Conservation (phyloP, 768 basidiomycete genomes). For the Hortiboletus campestris region DNA sequence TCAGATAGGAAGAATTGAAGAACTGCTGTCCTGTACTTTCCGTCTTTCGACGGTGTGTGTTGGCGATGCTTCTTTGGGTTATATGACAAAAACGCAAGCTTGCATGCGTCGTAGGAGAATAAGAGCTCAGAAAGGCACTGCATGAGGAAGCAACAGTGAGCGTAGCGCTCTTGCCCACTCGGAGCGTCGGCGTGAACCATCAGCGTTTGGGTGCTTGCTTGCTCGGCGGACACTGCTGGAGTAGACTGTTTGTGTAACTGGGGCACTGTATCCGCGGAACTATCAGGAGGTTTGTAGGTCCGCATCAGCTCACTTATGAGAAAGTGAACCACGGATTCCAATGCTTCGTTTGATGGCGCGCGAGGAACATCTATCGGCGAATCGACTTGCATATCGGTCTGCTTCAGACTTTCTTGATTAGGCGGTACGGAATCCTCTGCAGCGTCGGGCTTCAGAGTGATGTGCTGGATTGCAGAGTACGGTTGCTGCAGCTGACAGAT, state of each 20-base stretch:
- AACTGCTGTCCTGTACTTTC: constrained; percentile 62
- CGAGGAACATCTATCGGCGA: constrained; percentile 22
- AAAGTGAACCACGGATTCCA: constrained; percentile 65
- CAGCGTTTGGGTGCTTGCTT: constrained; percentile 16
- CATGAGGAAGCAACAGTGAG: constrained; percentile 82
- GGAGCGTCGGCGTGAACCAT: constrained; percentile 8
- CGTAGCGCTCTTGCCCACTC: constrained; percentile 33
- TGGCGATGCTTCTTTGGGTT: constrained; percentile 57
- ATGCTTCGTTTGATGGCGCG: constrained; percentile 39
- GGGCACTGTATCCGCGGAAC: constrained; percentile 16
- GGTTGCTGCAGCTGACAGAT: constrained; percentile 74
- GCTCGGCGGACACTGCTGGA: constrained; percentile 9
- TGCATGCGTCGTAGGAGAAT: constrained; percentile 92
- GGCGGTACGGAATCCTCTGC: constrained; percentile 9
- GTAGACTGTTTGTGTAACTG: constrained; percentile 15
- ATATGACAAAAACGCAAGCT: constrained; percentile 80
- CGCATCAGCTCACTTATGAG: constrained; percentile 70
- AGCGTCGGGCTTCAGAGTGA: constrained; percentile 52
- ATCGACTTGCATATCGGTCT: constrained; percentile 63
- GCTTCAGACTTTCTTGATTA: constrained; percentile 17
- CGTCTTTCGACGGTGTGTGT: constrained; percentile 65
- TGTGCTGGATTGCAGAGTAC: constrained; percentile 52
- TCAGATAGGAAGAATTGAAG: constrained; percentile 82
- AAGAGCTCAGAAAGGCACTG: constrained; percentile 89
- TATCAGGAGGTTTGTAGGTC: constrained; percentile 50